A percentile compares a stretch with the other conserved stretches of the same genome.
These are phyloP conservation scores for Picea glauca DNA, from an alignment of 75 land plant genomes.

Conservation along the genomic window DNA sequence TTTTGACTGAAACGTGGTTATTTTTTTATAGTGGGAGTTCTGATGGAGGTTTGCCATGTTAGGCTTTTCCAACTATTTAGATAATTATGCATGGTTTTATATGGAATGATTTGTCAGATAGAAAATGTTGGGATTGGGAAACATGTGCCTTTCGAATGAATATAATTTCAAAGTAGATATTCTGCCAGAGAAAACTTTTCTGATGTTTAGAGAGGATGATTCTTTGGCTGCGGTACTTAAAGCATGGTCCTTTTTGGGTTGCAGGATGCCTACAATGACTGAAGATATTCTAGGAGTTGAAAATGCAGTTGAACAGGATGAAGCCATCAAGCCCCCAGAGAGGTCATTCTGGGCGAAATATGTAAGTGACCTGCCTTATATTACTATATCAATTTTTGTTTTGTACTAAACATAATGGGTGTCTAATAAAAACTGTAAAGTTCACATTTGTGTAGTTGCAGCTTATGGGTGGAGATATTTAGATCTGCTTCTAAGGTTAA, in stretches of 20 bases:
- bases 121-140: neutral
- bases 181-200: neutral
- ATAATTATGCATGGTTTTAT: neutral
- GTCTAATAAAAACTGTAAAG: neutral
- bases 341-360: conserved; percentile 99
- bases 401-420: neutral
- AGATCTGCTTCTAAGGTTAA: neutral
- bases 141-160: too few relatives aligned
- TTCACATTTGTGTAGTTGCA: neutral
- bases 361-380: conserved; percentile 39
- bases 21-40: too few relatives aligned
- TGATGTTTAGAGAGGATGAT: neutral
- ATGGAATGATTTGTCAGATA: neutral
- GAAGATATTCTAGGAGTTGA: conserved; percentile 50
- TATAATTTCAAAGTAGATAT: neutral
- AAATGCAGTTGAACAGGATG: conserved; percentile 40
- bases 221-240: neutral
- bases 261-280: conserved; percentile 50
- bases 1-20: neutral
- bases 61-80: neutral
- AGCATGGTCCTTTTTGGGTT: conserved; percentile 1
- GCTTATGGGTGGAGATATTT: neutral
- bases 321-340: conserved; percentile 55
- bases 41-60: too few relatives aligned
- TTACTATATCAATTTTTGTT: neutral